Percentiles rank a stretch among this genome's conserved stretches.
phyloP scores from a whole-genome alignment of 2,329 filamentous ascomycete species.

The Fusarium denticulatum region DNA sequence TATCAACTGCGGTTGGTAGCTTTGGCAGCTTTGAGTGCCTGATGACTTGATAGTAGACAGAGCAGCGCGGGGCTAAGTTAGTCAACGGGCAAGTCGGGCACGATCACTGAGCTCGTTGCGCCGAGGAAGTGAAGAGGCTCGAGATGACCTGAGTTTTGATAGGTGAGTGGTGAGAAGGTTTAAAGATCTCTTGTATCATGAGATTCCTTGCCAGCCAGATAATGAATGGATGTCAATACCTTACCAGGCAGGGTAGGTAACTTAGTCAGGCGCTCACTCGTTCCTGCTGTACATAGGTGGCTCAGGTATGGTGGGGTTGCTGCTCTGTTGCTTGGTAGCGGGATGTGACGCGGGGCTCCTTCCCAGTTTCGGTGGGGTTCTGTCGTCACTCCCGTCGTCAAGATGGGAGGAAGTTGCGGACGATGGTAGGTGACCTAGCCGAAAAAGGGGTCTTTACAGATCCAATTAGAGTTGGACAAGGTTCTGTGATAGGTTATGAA shows the following conservation, averaged over 20 bases:
- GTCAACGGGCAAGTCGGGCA: not conserved
- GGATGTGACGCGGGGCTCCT: slow-evolving; percentile 29
- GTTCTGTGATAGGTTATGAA: slow-evolving; percentile 26
- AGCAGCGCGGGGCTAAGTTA: slow-evolving; percentile 9
- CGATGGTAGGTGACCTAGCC: not conserved
- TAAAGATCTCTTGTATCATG: not conserved
- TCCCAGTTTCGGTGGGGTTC: slow-evolving; percentile 23
- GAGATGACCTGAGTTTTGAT: not conserved
- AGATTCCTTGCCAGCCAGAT: not conserved
- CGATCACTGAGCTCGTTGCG: not conserved
- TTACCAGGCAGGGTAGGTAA: not conserved
- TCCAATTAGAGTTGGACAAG: slow-evolving; percentile 9
- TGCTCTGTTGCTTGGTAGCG: slow-evolving; percentile 13
- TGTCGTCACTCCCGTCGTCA: slow-evolving; percentile 35
- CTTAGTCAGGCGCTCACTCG: slow-evolving; percentile 26
- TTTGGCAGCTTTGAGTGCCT: slow-evolving; percentile 7
- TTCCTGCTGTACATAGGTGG: not conserved
- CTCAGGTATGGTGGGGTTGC: slow-evolving; percentile 23
- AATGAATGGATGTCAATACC: not conserved
- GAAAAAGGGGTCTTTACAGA: slow-evolving; percentile 11
- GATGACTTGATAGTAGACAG: slow-evolving; percentile 12
- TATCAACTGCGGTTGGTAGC: slow-evolving; percentile 16
- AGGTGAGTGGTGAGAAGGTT: not conserved
- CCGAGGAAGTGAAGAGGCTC: not conserved
- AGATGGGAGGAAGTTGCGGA: not conserved